Evolutionary conservation across 768 basidiomycete genomes (phyloP), one percentile per base, ranked within the genome.

Genomic region (Hericium erinaceus): DNA sequence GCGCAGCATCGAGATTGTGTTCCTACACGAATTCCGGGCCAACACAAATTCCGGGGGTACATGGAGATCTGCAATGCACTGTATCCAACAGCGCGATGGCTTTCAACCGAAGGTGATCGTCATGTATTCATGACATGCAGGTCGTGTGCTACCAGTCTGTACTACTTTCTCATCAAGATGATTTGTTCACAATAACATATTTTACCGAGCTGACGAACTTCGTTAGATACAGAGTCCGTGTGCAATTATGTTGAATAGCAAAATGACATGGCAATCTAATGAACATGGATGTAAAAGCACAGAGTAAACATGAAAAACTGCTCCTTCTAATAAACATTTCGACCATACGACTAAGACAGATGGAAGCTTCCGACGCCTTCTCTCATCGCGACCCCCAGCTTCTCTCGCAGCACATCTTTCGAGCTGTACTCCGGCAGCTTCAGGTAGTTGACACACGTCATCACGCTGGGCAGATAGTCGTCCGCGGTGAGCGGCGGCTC

Each of bases 321-420:
- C 26, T 39, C 3, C 18, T 37, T 49, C 50, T 41, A 55, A 52
- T 51, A 51, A 51, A 51, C 49, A 51, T 51, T 51, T 81, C 15
- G 16, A 26, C 22, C 15, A 51, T 37, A 26, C 12, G 28, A 26
- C 26, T 76, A 98, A 68, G 95, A 98, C 70, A 99, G 77, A 75
- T 98, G 95, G 89, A 98, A 98, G 67, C 92, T 92, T 54, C 93
- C 93, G 57, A 92, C 87, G 44, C 97, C 97, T 73, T 98, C 97
- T 64, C 83, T 81, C 76, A 97, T 91, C 39, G 97, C 95, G 37
- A 82, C 77, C 54, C 77, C 76, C 63, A 99, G 71, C 69, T 93
- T 95, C 69, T 90, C 84, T 65, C 75, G 78, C 84, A 98, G 87
- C 40, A 91, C 83, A 39, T 76, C 80, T 71, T 89, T 93, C 26